Base-by-base conservation (phyloP, 768 basidiomycete species). In the Auricularia heimuer region DNA sequence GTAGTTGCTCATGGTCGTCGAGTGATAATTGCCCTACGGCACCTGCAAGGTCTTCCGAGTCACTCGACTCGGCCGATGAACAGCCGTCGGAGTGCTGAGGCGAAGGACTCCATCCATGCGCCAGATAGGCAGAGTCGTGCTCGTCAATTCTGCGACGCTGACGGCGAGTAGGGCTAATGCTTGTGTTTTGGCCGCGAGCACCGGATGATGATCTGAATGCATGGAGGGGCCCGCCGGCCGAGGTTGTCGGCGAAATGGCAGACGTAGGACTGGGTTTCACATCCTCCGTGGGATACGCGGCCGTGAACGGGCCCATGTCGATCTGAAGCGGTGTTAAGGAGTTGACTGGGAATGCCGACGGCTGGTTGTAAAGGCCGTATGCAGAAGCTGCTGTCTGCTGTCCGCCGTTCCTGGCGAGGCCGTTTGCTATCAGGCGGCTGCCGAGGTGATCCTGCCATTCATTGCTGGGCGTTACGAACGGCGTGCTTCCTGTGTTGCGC, bases 21-120 rank as follows among this genome's bases (percentile, higher is more conserved):
- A 95, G 70, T 67, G 89, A 90, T 65, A 95, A 78, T 75, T 94
- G 92, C 2, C 93, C 93, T 3, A 94, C 82, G 35, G 90, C 92
- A 65, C 86, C 85, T 37, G 82, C 80, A 3, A 88, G 72, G 63
- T 76, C 76, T 1, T 66, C 70, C 36, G 73, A 62, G 14, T 71
- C 71, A 16, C 63, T 61, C 4, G 54, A 8, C 61, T 21, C 64
- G 51, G 1, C 47, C n/a, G 45, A 39, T 33, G 33, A 34, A 56
- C 24, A 62, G 60, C 16, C 35, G 68, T 66, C 69, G 29, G 69
- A 67, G 44, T 51, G 61, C 85, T 85, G 64, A 89, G 77, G 3
- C 81, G 86, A 70, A 87, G 86, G 78, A 87, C 80, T 3, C 78
- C 74, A 62, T 78, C 80, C 85, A 84, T 87, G 65, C 84, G 79